phyloP scores from a whole-genome alignment of 2,329 filamentous ascomycete genomes.

The Ascochyta pisi region DNA sequence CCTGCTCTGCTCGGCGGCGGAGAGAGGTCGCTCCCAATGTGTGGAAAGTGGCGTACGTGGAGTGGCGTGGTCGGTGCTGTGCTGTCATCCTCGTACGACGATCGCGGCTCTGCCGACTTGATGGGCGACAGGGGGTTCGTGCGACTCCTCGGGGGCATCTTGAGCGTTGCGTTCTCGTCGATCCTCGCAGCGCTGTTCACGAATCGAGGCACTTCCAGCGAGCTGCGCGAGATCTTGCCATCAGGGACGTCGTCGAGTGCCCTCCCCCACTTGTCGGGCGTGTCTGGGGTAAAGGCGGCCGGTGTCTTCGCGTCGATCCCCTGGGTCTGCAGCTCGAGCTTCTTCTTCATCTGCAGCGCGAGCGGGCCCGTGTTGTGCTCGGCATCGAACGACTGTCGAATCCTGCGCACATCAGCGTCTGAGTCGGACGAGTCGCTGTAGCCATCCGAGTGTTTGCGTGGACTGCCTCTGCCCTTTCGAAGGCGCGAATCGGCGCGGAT shows the following conservation, averaged over 20 bases:
- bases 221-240: slow-evolving; percentile 27
- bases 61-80: slow-evolving; percentile 50
- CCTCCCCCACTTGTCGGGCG: slow-evolving; percentile 50
- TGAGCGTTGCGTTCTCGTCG: slow-evolving; percentile 28
- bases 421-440: slow-evolving; percentile 45
- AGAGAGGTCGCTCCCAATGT: slow-evolving; percentile 46
- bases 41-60: slow-evolving; percentile 38
- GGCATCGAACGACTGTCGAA: slow-evolving; percentile 56
- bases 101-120: slow-evolving; percentile 44
- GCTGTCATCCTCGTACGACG: slow-evolving; percentile 49
- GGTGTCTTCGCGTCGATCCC: slow-evolving; percentile 47
- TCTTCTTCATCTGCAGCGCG: slow-evolving; percentile 52
- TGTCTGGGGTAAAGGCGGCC: slow-evolving; percentile 52
- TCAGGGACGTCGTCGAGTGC: slow-evolving; percentile 29
- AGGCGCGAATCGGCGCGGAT: slow-evolving; percentile 43
- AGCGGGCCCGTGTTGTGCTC: slow-evolving; percentile 56
- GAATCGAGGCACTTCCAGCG: slow-evolving; percentile 31
- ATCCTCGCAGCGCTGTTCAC: slow-evolving; percentile 29
- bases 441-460: slow-evolving; percentile 28
- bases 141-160: slow-evolving; percentile 29
- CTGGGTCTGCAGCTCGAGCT: slow-evolving; percentile 54
- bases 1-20: slow-evolving; percentile 44
- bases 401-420: slow-evolving; percentile 59
- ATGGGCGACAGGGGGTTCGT: slow-evolving; percentile 22
- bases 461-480: slow-evolving; percentile 20